Conservation (phyloP, 352 stramenopile species). For the Plasmopara muralis region DNA sequence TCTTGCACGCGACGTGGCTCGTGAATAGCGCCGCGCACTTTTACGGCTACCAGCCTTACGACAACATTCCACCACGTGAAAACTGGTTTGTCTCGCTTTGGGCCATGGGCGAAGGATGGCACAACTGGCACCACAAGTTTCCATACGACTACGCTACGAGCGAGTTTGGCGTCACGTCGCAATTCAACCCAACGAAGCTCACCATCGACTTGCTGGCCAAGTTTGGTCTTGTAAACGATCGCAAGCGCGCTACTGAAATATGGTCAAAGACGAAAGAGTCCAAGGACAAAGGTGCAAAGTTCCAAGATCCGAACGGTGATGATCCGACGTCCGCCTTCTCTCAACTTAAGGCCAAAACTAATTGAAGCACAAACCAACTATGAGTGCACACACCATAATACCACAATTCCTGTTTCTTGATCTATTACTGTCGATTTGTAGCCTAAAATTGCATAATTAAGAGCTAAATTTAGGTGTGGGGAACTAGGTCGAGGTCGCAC, state of each 20-base stretch:
- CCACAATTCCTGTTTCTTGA: not conserved
- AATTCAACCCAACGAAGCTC: slow-evolving; percentile 98
- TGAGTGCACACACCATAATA: not conserved
- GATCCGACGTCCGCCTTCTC: slow-evolving; percentile 48
- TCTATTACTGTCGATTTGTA: not conserved
- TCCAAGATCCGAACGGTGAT: slow-evolving; percentile 52
- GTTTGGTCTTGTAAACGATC: slow-evolving; percentile 90
- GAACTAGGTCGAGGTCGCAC: not conserved
- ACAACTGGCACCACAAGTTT: slow-evolving; percentile 99
- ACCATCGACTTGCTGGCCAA: slow-evolving; percentile 92
- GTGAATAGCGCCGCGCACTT: slow-evolving; percentile 98
- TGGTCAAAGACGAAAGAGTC: slow-evolving; percentile 89
- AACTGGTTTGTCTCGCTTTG: slow-evolving; percentile 96
- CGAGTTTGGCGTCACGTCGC: slow-evolving; percentile 92
- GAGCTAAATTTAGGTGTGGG: slow-evolving; percentile 8
- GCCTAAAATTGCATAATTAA: not conserved
- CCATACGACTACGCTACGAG: slow-evolving; percentile 98
- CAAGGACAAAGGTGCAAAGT: slow-evolving; percentile 33
- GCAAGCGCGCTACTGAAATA: slow-evolving; percentile 91
- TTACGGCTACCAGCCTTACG: slow-evolving; percentile 96
- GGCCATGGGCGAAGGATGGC: slow-evolving; percentile 96
- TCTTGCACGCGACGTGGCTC: slow-evolving; percentile 97
- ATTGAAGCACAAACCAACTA: slow-evolving; percentile 23
- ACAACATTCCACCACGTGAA: slow-evolving; percentile 93
- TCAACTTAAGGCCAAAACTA: slow-evolving; percentile 63